Percentiles rank a stretch among this genome's conserved stretches.
Conservation (phyloP, 257 asterid genomes). For the Fraxinus anomala region DNA sequence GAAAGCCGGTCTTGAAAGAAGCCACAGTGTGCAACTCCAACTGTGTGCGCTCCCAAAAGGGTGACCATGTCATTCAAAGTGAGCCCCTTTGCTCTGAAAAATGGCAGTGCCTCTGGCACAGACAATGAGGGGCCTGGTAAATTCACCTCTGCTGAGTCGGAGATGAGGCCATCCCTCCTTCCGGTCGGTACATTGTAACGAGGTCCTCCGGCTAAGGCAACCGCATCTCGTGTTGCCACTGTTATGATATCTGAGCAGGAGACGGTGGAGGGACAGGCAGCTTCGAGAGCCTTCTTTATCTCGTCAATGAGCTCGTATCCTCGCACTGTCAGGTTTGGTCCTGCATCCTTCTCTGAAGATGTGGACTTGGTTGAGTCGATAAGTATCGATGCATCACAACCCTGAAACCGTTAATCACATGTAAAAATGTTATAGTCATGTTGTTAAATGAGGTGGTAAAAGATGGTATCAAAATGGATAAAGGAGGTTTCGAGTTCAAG, state of each 20-base stretch:
- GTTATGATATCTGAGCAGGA: constrained; percentile 80
- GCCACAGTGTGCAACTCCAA: constrained; percentile 69
- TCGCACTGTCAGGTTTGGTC: constrained; percentile 51
- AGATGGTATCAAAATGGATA: background rate
- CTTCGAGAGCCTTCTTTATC: constrained; percentile 54
- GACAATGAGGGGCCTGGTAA: constrained; percentile 61
- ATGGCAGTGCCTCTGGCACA: constrained; percentile 35
- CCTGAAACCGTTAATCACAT: constrained; percentile 26
- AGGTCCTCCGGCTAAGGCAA: constrained; percentile 66
- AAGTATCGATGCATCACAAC: constrained; percentile 61
- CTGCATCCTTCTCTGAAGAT: constrained; percentile 48
- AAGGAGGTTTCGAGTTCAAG: no score
- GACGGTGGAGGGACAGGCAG: constrained; percentile 55
- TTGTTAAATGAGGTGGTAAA: background rate
- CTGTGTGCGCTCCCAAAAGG: constrained; percentile 79
- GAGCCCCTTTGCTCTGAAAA: constrained; percentile 48
- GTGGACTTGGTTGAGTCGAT: constrained; percentile 42
- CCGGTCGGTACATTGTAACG: constrained; percentile 56
- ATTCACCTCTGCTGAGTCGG: constrained; percentile 43
- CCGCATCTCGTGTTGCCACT: constrained; percentile 76
- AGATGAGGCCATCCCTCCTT: constrained; percentile 63
- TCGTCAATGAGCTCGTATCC: constrained; percentile 65
- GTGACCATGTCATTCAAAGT: constrained; percentile 64
- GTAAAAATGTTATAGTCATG: background rate
- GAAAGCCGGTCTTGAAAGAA: constrained; percentile 61